These are phyloP conservation scores for Debaryomycetaceae sp. DNA, from an alignment of 1,139 yeast genomes.

Conservation along the genomic window DNA sequence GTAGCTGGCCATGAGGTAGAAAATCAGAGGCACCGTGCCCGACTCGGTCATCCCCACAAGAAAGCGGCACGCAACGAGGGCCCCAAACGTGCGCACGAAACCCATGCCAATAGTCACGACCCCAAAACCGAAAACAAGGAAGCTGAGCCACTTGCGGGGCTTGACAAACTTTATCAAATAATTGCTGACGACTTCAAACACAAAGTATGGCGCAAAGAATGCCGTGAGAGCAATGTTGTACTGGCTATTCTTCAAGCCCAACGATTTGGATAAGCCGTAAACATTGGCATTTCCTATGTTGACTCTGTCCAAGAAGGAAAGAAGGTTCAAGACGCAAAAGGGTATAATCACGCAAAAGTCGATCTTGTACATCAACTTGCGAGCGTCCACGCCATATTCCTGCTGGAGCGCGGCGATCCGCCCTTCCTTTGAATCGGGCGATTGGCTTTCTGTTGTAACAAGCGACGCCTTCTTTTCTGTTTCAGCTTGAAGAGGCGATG, in stretches of 20 bases:
- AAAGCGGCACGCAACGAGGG: slow-evolving; percentile 49
- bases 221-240: slow-evolving; percentile 55
- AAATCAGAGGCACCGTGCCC: slow-evolving; percentile 65
- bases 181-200: slow-evolving; percentile 61
- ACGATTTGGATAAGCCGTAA: slow-evolving; percentile 47
- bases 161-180: slow-evolving; percentile 45
- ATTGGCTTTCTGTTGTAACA: too few relatives aligned
- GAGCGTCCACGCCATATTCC: slow-evolving; percentile 27
- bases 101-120: slow-evolving; percentile 57
- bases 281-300: slow-evolving; percentile 66
- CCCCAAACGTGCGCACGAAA: slow-evolving; percentile 46
- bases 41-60: slow-evolving; percentile 57
- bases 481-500: too few relatives aligned
- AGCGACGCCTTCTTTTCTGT: too few relatives aligned
- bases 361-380: slow-evolving; percentile 47
- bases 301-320: slow-evolving; percentile 63
- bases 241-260: slow-evolving; percentile 44
- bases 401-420: slow-evolving; percentile 19
- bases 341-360: slow-evolving; percentile 62
- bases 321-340: slow-evolving; percentile 54
- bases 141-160: slow-evolving; percentile 57
- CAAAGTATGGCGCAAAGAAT: slow-evolving; percentile 62
- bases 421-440: too few relatives aligned
- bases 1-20: slow-evolving; percentile 49
- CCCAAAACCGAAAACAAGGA: slow-evolving; percentile 51